Percentiles rank a stretch among this genome's conserved stretches.
Conservation (phyloP, 768 basidiomycete genomes). For the Trametes meyenii region DNA sequence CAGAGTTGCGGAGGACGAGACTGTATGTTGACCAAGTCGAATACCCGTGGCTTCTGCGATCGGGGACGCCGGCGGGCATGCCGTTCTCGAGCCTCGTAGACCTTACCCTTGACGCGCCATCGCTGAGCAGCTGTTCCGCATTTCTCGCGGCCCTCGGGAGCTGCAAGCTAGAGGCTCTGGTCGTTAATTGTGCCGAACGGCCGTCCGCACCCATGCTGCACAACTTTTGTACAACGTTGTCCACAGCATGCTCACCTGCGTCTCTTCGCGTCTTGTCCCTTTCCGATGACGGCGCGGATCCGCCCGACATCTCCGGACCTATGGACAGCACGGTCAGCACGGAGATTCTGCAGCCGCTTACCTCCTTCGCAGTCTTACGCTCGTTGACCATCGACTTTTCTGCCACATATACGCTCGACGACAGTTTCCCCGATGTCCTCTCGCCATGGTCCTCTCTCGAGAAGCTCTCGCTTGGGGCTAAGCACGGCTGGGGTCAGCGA, state of each 20-base stretch:
- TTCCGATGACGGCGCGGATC: not conserved
- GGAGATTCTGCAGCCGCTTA: not conserved
- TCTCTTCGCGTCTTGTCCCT: conserved; percentile 1
- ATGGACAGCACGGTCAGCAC: not conserved
- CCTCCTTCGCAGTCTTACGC: not conserved
- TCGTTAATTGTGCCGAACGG: not conserved
- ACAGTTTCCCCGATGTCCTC: not conserved
- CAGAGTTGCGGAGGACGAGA: conserved; percentile 1
- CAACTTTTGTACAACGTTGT: not conserved
- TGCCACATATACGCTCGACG: not conserved
- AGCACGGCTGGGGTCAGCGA: conserved; percentile 7
- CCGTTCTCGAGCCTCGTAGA: conserved; percentile 4
- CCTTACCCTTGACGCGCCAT: conserved; percentile 5
- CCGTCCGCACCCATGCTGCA: not conserved
- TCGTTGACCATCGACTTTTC: conserved; percentile 7
- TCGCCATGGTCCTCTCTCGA: conserved; percentile 1
- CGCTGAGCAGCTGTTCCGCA: not conserved
- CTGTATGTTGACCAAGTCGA: not conserved
- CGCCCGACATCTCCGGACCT: not conserved
- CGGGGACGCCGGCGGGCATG: not conserved
- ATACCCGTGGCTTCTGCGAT: not conserved
- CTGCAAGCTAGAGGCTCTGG: not conserved
- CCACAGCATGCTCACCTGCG: not conserved
- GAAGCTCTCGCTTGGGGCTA: conserved; percentile 3
- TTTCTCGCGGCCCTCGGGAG: not conserved